Base-by-base conservation (phyloP, 129 eudicot species). In the Mikania micrantha region DNA sequence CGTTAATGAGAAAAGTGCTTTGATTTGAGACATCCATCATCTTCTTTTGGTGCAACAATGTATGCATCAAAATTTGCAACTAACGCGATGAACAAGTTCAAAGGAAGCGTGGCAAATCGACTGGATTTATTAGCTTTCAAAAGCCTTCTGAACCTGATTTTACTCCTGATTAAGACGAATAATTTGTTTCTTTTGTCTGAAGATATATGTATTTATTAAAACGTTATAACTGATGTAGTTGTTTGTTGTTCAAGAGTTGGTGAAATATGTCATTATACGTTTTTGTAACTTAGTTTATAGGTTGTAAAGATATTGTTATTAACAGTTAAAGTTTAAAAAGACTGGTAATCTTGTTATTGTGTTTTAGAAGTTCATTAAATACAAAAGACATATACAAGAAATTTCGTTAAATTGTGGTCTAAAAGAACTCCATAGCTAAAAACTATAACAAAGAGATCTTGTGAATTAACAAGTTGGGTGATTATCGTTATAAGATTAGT, bases 21-120 rank as follows among this genome's bases (percentile, higher is more conserved):
- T 78, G 66, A 54, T 77, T 17, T 69, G n/a, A 80, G 62, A 10
- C 70, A 59, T 24, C 42, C 69, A 24, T 76, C 95, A 2, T 52
- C 84, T 9, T 83, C 80, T 1, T 29, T 90, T 48, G 82, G 84
- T 15, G 79, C 95, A 31, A 90, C 95, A 3, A 71, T 90, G 81
- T 64, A 77, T 4, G 97, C 87, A 9, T 90, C 97, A 9, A 84
- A 70, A 69, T 90, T 90, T 60, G 97, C 95, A 1, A 75, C 85
- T 21, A 84, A 83, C 52, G 95, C 91, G 40, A 60, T 90, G 70
- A 84, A 60, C 82, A 82, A 7, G 76, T 83, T 64, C 85, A 77
- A 7, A 83, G 86, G 67, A 62, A 64, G 24, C 81, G 94, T 6
- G 84, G 90, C 22, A 11, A 36, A 56, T 53, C 82, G 1, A 75